Evolutionary conservation across 1,139 yeast genomes (phyloP).

Genomic region (Candida mesenterica): DNA sequence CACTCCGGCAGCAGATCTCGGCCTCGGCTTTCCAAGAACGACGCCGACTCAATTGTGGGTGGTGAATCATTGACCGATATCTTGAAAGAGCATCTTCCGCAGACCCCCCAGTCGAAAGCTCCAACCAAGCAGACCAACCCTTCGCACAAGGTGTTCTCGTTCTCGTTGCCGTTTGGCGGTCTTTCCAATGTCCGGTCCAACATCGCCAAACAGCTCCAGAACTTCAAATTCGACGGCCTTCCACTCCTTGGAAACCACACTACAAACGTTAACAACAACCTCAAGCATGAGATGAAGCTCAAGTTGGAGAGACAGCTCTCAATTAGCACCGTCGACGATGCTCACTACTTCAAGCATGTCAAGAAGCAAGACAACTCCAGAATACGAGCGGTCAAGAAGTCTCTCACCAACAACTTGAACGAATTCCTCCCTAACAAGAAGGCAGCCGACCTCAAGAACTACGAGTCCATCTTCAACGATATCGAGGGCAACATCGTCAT

Average conservation of each 20-base stretch:
- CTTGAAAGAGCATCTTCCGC: constrained; percentile 9
- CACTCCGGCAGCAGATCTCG: not conserved
- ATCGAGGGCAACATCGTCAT: constrained; percentile 76
- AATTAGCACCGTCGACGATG: constrained; percentile 64
- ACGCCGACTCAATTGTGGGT: constrained; percentile 43
- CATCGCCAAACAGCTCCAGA: constrained; percentile 23
- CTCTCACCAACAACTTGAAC: constrained; percentile 52
- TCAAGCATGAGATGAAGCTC: constrained; percentile 35
- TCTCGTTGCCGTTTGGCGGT: constrained; percentile 41
- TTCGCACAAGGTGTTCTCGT: constrained; percentile 36
- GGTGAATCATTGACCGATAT: constrained; percentile 27
- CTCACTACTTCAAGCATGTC: constrained; percentile 50
- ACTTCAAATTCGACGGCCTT: constrained; percentile 16
- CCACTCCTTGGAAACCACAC: constrained; percentile 21
- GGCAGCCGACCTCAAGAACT: constrained; percentile 20
- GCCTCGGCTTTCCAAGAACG: constrained; percentile 22
- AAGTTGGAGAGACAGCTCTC: constrained; percentile 57
- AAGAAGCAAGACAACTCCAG: constrained; percentile 67
- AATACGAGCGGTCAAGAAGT: constrained; percentile 63
- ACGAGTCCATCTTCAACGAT: constrained; percentile 37
- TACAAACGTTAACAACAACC: constrained; percentile 18
- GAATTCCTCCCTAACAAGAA: constrained; percentile 33
- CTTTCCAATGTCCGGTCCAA: constrained; percentile 26
- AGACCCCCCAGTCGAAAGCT: too few species aligned
- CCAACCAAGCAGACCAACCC: constrained; percentile 3